A percentile compares a stretch with the other conserved stretches of the same genome.
phyloP scores from a whole-genome alignment of 495 filamentous ascomycete genomes.

The Cenococcum geophilum region DNA sequence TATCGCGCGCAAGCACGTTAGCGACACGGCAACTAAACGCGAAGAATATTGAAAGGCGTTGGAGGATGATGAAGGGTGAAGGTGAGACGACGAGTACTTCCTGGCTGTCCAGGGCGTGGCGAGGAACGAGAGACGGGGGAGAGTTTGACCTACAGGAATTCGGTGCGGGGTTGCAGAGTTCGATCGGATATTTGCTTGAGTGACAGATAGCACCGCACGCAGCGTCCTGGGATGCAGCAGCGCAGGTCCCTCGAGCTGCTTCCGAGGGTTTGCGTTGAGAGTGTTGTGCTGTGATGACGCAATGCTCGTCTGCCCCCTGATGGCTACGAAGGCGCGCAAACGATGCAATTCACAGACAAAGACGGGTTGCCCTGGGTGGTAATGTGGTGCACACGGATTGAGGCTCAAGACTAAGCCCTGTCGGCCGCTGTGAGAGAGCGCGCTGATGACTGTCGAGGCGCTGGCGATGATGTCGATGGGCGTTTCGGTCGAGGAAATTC shows the following conservation, averaged over 20 bases:
- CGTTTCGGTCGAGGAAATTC: conserved; percentile 1
- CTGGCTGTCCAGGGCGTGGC: not conserved
- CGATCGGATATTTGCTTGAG: not conserved
- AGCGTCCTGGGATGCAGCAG: conserved; percentile 4
- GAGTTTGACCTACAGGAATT: conserved; percentile 17
- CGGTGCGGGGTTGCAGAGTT: conserved; percentile 10
- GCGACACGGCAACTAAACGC: not conserved
- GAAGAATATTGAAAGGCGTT: not conserved
- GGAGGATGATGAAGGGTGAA: not conserved
- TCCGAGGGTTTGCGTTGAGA: not conserved
- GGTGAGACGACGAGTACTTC: conserved; percentile 4
- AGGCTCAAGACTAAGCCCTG: conserved; percentile 21
- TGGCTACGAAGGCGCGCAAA: conserved; percentile 2
- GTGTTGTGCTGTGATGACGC: conserved; percentile 24
- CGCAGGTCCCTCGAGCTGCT: not conserved
- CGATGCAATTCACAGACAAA: conserved; percentile 14
- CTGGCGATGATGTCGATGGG: conserved; percentile 19
- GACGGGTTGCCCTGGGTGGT: not conserved
- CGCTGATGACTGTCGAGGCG: conserved; percentile 18
- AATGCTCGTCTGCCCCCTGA: conserved; percentile 20
- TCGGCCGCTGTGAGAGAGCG: not conserved
- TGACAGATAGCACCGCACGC: not conserved
- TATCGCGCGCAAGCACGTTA: not conserved
- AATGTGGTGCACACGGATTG: conserved; percentile 7
- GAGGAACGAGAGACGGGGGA: conserved; percentile 1